Conservation (phyloP, 352 stramenopile species). For the Globisporangium paddicum region DNA sequence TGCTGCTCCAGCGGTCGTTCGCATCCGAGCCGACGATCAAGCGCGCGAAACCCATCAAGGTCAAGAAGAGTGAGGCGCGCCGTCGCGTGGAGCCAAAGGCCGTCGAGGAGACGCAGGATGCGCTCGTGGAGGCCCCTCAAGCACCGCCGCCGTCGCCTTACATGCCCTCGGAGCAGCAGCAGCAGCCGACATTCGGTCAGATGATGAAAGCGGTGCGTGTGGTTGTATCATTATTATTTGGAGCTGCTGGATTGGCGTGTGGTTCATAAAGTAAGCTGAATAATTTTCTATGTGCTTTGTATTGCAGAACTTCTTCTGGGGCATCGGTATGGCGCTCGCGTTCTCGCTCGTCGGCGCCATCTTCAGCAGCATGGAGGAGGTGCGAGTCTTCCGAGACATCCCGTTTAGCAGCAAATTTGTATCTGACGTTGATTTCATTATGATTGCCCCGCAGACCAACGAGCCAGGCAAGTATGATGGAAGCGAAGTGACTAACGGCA, state of each 20-base stretch:
- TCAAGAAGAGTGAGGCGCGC: slow-evolving; percentile 67
- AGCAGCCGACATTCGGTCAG: slow-evolving; percentile 52
- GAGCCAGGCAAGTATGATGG: slow-evolving; percentile 7
- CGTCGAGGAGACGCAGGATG: slow-evolving; percentile 18
- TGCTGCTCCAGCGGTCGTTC: slow-evolving; percentile 23
- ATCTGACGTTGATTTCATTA: background rate
- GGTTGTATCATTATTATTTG: background rate
- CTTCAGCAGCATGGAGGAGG: slow-evolving; percentile 67
- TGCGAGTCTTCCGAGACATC: slow-evolving; percentile 6
- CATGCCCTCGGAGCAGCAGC: slow-evolving; percentile 26
- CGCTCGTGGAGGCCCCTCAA: slow-evolving; percentile 29
- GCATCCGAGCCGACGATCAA: slow-evolving; percentile 29
- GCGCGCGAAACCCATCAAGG: slow-evolving; percentile 56
- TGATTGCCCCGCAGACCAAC: background rate
- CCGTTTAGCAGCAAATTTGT: no score
- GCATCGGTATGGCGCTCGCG: slow-evolving; percentile 67
- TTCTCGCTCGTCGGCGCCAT: slow-evolving; percentile 70
- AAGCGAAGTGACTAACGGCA: background rate
- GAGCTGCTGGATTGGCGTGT: background rate
- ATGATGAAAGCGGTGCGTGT: slow-evolving; percentile 55
- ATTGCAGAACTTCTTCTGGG: slow-evolving; percentile 72
- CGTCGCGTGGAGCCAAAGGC: slow-evolving; percentile 43
- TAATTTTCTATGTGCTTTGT: background rate
- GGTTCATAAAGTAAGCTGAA: background rate
- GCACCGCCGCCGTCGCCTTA: slow-evolving; percentile 24